Percentiles rank a stretch among this genome's conserved stretches.
These are phyloP conservation scores for Cladosporium halotolerans DNA, from an alignment of 2,329 filamentous ascomycete genomes.

Conservation along the genomic window DNA sequence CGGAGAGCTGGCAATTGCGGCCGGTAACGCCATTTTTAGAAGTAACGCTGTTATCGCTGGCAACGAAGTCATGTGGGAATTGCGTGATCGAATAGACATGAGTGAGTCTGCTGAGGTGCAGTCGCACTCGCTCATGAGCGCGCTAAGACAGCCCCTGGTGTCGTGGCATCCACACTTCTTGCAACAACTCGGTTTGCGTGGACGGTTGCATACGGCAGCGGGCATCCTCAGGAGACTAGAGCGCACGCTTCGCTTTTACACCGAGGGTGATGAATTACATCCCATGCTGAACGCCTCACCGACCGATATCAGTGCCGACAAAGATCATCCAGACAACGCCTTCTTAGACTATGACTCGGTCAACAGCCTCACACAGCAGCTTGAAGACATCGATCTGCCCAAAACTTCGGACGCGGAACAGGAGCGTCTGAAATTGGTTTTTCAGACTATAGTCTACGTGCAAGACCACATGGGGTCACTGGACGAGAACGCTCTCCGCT, in stretches of 20 bases:
- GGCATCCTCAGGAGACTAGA: conserved; percentile 66
- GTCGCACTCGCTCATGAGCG: conserved; percentile 12
- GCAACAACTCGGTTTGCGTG: conserved; percentile 76
- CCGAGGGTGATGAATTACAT: conserved; percentile 73
- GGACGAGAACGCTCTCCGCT: conserved; percentile 25
- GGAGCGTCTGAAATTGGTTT: conserved; percentile 18
- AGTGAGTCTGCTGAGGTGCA: neutral
- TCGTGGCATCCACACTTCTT: conserved; percentile 90
- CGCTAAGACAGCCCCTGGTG: conserved; percentile 76
- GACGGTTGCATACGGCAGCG: conserved; percentile 67
- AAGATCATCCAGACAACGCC: conserved; percentile 23
- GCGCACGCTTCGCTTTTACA: conserved; percentile 73
- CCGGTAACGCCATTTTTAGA: conserved; percentile 86
- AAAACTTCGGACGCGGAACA: conserved; percentile 22
- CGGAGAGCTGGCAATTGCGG: conserved; percentile 78
- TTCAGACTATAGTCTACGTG: conserved; percentile 23
- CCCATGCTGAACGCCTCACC: conserved; percentile 55
- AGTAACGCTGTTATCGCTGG: conserved; percentile 69
- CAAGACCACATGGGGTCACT: conserved; percentile 22
- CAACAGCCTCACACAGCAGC: conserved; percentile 23
- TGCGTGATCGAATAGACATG: conserved; percentile 10
- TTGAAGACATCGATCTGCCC: conserved; percentile 46
- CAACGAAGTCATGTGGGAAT: conserved; percentile 47
- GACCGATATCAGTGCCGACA: conserved; percentile 43
- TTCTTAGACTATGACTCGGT: conserved; percentile 18